Evolutionary conservation across 2,329 filamentous ascomycete genomes (phyloP).

Genomic region (Fusarium bulbicola): DNA sequence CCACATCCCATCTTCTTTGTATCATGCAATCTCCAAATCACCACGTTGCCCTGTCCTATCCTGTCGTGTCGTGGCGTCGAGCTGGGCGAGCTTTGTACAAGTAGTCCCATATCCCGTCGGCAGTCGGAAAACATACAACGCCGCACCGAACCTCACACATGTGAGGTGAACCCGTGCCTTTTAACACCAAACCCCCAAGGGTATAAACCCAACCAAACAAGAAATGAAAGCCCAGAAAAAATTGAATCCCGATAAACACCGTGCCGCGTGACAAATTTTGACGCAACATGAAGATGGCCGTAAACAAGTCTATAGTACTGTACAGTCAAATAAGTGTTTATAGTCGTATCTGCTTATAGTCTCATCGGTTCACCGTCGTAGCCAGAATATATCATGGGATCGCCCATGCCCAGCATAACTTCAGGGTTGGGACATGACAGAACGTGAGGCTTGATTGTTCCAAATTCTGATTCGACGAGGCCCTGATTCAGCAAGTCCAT

Average conservation of each 20-base stretch:
- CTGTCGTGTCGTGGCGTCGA: conserved; percentile 10
- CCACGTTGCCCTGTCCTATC: conserved; percentile 8
- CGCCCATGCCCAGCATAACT: conserved; percentile 65
- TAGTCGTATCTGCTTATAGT: conserved; percentile 40
- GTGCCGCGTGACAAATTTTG: conserved; percentile 35
- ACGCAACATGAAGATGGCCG: conserved; percentile 37
- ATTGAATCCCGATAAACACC: conserved; percentile 29
- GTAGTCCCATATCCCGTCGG: conserved; percentile 9
- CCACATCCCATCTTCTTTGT: conserved; percentile 1
- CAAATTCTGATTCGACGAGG: conserved; percentile 61
- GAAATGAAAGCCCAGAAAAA: conserved; percentile 13
- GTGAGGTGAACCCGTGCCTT: conserved; percentile 5
- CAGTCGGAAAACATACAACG: conserved; percentile 20
- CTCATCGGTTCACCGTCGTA: conserved; percentile 58
- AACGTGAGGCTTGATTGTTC: conserved; percentile 65
- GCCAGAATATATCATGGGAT: conserved; percentile 67
- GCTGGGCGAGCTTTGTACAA: conserved; percentile 1
- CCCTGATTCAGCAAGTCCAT: conserved; percentile 60
- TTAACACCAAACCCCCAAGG: conserved; percentile 16
- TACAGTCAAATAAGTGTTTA: conserved; percentile 31
- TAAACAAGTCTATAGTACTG: conserved; percentile 40
- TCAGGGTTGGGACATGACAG: conserved; percentile 62
- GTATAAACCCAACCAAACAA: conserved; percentile 20
- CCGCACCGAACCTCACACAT: conserved; percentile 7
- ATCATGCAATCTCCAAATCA: conserved; percentile 10